Evolutionary conservation across 2,329 filamentous ascomycete species (phyloP), one percentile per base, ranked within the genome.

Genomic region (Colletotrichum horii): DNA sequence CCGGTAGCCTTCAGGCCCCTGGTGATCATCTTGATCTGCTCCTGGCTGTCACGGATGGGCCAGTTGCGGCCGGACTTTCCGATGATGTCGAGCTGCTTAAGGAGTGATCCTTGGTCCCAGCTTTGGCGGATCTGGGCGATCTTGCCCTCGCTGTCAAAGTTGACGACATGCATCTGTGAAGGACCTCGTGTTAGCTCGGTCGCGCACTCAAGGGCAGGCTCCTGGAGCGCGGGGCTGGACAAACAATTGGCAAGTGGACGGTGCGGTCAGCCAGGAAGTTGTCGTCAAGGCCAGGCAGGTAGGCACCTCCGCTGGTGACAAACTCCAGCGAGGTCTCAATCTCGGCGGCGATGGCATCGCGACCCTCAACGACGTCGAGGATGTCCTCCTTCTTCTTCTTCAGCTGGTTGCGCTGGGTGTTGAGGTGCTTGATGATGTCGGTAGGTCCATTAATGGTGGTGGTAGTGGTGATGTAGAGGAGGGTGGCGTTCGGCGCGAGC

Each of bases 11-110:
- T 90, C 80, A 91, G 86, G 78, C 89, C 93, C 66, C 87, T 88
- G 78, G 90, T 88, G 80, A 98, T 95, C 80, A 98, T 87, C 80
- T 92, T 93, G 79, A 94, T 89, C 87, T 98, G 96, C 70, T 98
- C 96, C 80, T 92, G 92, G 82, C 93, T 94, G 83, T 98, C 96
- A 79, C 93, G 92, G 82, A 99, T 97, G 70, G 97, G 97, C 97
- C 97, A 99, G 86, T 97, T 98, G 83, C 94, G 94, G 72, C 95
- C 95, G 70, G 94, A 93, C 82, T 93, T 94, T 81, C 97, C 96
- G 84, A 99, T 98, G 72, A 98, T 93, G 77, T 98, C 96, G 78
- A 98, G 91, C 84, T 98, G 94, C 87, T 97, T 98, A 79, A 99
- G 91, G 55, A 99, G 91, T 70, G 95, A 94, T 76, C 93, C 96